phyloP scores from a whole-genome alignment of 805 yeast genomes.

The Teunomyces pallodes region DNA sequence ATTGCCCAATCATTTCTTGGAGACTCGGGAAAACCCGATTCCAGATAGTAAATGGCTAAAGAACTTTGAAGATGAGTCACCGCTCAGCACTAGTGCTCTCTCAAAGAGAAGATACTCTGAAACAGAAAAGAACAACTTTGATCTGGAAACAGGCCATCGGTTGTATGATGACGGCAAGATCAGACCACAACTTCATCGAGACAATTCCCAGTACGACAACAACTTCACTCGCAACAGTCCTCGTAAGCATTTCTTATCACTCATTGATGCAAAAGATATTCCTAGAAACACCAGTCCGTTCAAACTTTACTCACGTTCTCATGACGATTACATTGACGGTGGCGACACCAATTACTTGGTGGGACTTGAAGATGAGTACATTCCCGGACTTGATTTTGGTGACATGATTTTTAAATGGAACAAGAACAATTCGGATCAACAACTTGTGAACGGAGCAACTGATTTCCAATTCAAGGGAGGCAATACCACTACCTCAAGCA shows the following conservation, averaged over 20 bases:
- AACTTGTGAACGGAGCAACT: constrained; percentile 1
- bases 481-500: background rate
- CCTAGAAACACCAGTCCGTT: constrained; percentile 6
- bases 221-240: constrained; percentile 11
- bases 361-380: constrained; percentile 74
- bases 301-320: constrained; percentile 33
- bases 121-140: constrained; percentile 60
- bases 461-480: background rate
- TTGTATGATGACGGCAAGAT: constrained; percentile 52
- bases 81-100: background rate
- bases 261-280: background rate
- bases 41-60: background rate
- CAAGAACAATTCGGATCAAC: constrained; percentile 16
- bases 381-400: constrained; percentile 66
- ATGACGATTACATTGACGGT: constrained; percentile 16
- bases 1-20: background rate
- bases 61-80: background rate
- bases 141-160: constrained; percentile 51
- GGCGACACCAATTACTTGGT: constrained; percentile 17
- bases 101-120: constrained; percentile 58
- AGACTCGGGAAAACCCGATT: background rate
- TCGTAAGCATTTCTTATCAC: background rate
- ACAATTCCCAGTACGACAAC: constrained; percentile 6
- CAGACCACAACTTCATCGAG: constrained; percentile 33
- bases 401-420: constrained; percentile 50